Evolutionary conservation across 345 rosid species (phyloP).

Genomic region (thale cress (Arabidopsis thaliana)): DNA sequence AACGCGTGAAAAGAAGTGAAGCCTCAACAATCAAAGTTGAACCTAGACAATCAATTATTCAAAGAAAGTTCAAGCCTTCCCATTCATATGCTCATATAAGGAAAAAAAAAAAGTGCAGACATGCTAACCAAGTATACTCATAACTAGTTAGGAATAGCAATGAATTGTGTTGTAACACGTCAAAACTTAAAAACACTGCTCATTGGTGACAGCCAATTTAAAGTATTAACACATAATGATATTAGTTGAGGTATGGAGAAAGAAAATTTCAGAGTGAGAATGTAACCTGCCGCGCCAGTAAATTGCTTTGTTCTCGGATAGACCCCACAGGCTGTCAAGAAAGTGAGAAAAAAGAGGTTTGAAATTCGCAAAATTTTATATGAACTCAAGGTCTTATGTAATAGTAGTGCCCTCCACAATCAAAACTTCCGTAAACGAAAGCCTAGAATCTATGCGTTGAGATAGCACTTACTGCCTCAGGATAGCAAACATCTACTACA

Average conservation of each 20-base stretch:
- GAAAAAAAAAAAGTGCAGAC: constrained; percentile 2
- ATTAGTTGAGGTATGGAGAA: not conserved
- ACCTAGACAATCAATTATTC: constrained; percentile 13
- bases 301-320: constrained; percentile 82
- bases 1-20: constrained; percentile 3
- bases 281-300: constrained; percentile 80
- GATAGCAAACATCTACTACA: constrained; percentile 85
- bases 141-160: not conserved
- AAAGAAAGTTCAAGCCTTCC: not conserved
- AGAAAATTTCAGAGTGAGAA: constrained; percentile 10
- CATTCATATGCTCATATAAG: constrained; percentile 1
- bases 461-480: constrained; percentile 65
- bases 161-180: not conserved
- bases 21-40: not conserved
- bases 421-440: not conserved
- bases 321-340: constrained; percentile 82
- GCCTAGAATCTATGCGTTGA: not conserved
- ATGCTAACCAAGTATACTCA: not conserved
- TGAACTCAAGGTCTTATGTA: constrained; percentile 23
- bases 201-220: constrained; percentile 2
- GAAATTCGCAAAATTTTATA: not conserved
- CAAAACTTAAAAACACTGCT: not conserved
- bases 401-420: constrained; percentile 2
- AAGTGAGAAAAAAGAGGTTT: constrained; percentile 10
- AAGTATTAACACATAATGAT: constrained; percentile 22